phyloP scores from a whole-genome alignment of 805 yeast genomes.

The Saitoella complicata region DNA sequence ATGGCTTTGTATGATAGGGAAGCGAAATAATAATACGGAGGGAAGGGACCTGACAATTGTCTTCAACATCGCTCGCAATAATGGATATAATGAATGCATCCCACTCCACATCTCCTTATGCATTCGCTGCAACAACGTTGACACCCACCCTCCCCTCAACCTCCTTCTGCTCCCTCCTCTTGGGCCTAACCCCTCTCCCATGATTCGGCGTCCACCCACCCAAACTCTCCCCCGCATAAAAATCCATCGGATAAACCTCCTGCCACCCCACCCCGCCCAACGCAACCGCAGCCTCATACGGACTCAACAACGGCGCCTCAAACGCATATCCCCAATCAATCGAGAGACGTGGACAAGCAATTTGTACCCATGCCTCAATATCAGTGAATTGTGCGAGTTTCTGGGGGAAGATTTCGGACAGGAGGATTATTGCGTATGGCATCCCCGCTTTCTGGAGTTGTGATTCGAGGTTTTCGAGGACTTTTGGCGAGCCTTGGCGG shows the following conservation, averaged over 20 bases:
- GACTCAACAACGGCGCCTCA: slow-evolving; percentile 77
- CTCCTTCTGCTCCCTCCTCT: no score
- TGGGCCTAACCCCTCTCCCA: neutral
- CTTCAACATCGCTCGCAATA: no score
- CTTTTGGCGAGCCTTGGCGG: slow-evolving; percentile 77
- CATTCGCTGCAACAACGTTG: no score
- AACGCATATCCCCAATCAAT: slow-evolving; percentile 99
- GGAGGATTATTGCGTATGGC: slow-evolving; percentile 59
- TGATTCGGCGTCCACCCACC: slow-evolving; percentile 12
- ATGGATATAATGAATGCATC: no score
- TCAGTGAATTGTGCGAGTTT: slow-evolving; percentile 85
- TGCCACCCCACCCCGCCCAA: slow-evolving; percentile 56
- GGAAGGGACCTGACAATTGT: no score
- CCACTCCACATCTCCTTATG: no score
- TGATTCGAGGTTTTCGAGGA: slow-evolving; percentile 50
- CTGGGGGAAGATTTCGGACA: slow-evolving; percentile 87
- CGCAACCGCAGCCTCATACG: slow-evolving; percentile 90
- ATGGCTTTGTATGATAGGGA: no score
- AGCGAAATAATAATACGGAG: no score
- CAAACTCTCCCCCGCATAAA: slow-evolving; percentile 64
- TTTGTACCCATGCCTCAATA: slow-evolving; percentile 89
- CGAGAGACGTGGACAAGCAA: slow-evolving; percentile 90
- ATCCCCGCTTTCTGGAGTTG: slow-evolving; percentile 39
- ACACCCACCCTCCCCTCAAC: no score
- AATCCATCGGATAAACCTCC: slow-evolving; percentile 85